Conservation (phyloP, 2,329 filamentous ascomycete genomes). For the Apiospora phragmitis region DNA sequence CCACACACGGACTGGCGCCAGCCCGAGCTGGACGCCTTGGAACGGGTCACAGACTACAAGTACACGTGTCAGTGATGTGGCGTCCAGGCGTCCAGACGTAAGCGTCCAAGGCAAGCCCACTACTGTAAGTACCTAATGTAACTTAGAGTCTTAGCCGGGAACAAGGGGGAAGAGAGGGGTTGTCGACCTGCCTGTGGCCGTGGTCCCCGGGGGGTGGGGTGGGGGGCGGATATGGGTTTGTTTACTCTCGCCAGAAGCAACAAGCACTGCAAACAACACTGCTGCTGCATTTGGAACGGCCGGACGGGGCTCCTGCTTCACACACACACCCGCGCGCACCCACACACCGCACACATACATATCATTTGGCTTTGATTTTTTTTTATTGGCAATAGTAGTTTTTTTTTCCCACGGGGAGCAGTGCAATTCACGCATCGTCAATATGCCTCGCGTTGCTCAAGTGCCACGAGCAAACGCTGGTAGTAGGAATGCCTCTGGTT, state of each 20-base stretch:
- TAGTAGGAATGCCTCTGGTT: conserved; percentile 48
- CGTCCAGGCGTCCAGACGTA: no score
- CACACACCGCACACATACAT: conserved; percentile 2
- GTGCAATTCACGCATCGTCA: not conserved
- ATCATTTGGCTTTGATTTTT: not conserved
- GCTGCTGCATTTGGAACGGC: not conserved
- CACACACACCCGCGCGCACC: not conserved
- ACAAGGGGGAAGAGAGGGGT: no score
- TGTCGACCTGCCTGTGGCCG: no score
- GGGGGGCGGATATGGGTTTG: no score
- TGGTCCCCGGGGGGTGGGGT: no score
- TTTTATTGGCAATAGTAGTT: not conserved
- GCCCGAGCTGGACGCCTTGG: not conserved
- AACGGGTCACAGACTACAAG: no score
- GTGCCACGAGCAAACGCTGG: conserved; percentile 49
- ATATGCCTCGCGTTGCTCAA: conserved; percentile 61
- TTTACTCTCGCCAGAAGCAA: no score
- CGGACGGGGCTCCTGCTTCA: not conserved
- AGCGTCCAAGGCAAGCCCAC: no score
- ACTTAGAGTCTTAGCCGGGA: no score
- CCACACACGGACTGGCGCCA: not conserved
- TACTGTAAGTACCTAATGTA: no score
- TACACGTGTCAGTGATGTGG: no score
- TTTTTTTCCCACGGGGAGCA: not conserved
- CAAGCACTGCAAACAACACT: not conserved